Conservation (phyloP, 2,329 filamentous ascomycete genomes). For the Cladophialophora bantiana region DNA sequence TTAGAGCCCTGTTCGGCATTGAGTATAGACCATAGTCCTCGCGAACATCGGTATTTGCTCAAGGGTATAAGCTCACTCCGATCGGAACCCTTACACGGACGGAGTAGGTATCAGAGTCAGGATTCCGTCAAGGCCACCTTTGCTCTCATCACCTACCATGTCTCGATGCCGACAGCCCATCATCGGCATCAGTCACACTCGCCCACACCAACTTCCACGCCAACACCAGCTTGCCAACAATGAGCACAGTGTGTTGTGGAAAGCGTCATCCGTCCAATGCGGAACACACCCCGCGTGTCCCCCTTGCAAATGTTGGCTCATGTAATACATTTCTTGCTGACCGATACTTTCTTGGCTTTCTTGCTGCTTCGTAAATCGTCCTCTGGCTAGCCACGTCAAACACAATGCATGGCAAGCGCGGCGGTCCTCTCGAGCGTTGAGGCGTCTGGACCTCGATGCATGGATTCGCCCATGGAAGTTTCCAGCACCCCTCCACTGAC, state of each 20-base stretch:
- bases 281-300: constrained; percentile 1
- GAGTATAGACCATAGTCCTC: background rate
- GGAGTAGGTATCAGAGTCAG: background rate
- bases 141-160: background rate
- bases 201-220: background rate
- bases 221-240: constrained; percentile 3
- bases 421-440: constrained; percentile 10
- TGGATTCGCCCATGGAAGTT: constrained; percentile 3
- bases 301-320: constrained; percentile 21
- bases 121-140: background rate
- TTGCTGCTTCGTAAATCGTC: constrained; percentile 8
- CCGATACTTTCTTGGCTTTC: constrained; percentile 25
- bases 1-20: background rate
- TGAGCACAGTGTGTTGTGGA: background rate
- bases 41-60: background rate
- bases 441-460: constrained; percentile 26
- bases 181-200: constrained; percentile 2
- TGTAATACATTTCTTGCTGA: constrained; percentile 37
- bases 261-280: constrained; percentile 6
- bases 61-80: background rate
- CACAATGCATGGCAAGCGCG: constrained; percentile 5
- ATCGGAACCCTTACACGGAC: background rate
- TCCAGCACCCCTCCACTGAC: background rate
- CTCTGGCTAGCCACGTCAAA: constrained; percentile 16
- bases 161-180: background rate